Percentiles rank a stretch among this genome's conserved stretches.
Conservation (phyloP, 768 basidiomycete genomes). For the Boletus pseudopeckii region DNA sequence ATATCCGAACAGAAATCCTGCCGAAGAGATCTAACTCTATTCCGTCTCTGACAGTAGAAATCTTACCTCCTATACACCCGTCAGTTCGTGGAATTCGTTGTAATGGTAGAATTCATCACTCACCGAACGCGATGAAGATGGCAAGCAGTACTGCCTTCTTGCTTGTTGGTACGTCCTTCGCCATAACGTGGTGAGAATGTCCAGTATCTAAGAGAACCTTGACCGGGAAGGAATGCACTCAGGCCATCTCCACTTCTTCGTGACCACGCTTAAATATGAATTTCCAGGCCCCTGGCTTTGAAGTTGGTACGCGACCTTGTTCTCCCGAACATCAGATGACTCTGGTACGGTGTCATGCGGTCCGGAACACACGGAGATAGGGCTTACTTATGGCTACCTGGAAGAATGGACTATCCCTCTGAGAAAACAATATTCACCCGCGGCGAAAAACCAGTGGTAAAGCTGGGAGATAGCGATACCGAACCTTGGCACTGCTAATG, state of each 20-base stretch:
- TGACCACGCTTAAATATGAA: conserved; percentile 9
- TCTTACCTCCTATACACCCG: conserved; percentile 19
- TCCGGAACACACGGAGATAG: conserved; percentile 4
- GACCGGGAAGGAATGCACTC: neutral
- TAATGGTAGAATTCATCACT: conserved; percentile 18
- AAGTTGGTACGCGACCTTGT: neutral
- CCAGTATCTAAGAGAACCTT: neutral
- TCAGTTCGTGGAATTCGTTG: neutral
- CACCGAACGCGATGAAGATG: conserved; percentile 72
- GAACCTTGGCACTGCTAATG: neutral
- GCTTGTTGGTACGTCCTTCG: conserved; percentile 55
- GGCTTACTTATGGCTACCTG: neutral
- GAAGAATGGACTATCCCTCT: neutral
- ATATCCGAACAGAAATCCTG: conserved; percentile 67
- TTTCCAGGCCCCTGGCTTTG: neutral
- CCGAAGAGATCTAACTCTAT: neutral
- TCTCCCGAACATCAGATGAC: conserved; percentile 17
- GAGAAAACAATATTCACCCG: neutral
- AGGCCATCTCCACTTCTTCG: neutral
- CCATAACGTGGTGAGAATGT: conserved; percentile 13
- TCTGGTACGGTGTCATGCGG: conserved; percentile 1
- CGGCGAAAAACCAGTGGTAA: neutral
- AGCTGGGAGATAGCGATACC: neutral
- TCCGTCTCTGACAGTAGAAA: neutral
- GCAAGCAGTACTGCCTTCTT: conserved; percentile 61